Percentiles rank a stretch among this genome's conserved stretches.
These are phyloP conservation scores for Angomonas desouzai DNA, from an alignment of 208 protist species.

Conservation along the genomic window DNA sequence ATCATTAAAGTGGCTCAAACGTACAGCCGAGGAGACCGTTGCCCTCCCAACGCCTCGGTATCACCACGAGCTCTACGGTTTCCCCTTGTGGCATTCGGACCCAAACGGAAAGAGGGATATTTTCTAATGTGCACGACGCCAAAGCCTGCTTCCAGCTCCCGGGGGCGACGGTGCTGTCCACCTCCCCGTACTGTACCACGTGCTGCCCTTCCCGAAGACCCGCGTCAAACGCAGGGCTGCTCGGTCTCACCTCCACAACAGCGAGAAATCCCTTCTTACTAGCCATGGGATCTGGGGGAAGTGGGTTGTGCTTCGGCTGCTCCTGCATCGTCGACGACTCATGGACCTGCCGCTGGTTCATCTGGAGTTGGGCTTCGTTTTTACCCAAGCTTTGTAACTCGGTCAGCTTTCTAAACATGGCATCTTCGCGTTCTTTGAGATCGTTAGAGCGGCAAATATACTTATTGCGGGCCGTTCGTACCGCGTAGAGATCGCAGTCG, in stretches of 20 bases:
- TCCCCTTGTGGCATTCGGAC: conserved; percentile 24
- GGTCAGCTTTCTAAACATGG: conserved; percentile 52
- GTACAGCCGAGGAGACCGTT: conserved; percentile 70
- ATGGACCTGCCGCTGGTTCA: no score
- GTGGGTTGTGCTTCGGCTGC: no score
- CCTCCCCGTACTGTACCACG: conserved; percentile 57
- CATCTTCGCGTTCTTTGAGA: conserved; percentile 37
- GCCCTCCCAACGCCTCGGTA: conserved; percentile 67
- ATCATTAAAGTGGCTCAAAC: conserved; percentile 34
- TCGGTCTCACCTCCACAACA: conserved; percentile 33
- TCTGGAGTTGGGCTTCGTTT: conserved; percentile 69
- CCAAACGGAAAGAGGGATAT: conserved; percentile 59
- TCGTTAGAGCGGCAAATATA: conserved; percentile 67
- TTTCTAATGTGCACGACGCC: conserved; percentile 36
- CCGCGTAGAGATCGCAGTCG: conserved; percentile 87
- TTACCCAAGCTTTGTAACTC: conserved; percentile 49
- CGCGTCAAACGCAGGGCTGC: conserved; percentile 54
- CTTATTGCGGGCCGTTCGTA: conserved; percentile 62
- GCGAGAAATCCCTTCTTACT: no score
- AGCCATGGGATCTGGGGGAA: no score
- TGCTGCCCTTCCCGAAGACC: conserved; percentile 39
- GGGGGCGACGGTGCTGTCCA: conserved; percentile 35
- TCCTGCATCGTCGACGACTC: no score
- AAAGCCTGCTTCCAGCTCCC: conserved; percentile 33
- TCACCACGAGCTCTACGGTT: conserved; percentile 37